Evolutionary conservation across 2,329 filamentous ascomycete species (phyloP), one percentile per base, ranked within the genome.

Genomic region (Cladosporium sp.): DNA sequence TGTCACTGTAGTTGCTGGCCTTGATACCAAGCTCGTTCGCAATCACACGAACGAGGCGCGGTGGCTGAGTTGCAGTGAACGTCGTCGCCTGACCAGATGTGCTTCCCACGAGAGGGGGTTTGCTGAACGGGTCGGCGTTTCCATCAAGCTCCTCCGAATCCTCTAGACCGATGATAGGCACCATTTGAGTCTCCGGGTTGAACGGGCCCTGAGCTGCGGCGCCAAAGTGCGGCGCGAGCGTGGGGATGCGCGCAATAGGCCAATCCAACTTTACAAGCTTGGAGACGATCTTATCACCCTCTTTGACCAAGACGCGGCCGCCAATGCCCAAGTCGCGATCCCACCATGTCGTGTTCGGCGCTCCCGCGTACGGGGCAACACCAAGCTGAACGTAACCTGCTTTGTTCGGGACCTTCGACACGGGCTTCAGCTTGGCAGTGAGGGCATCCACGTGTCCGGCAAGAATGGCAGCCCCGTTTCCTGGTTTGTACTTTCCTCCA

Each of bases 371-470:
- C 0, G 88, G 93, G 2, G 93, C 91, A 49, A 97, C 89, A 19
- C 89, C 92, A 6, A 97, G 80, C 74, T 97, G 89, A 28, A 89
- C 70, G 66, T 89, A 98, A 50, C 93, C 92, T 32, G 87, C 86
- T 67, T 86, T 89, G 62, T 78, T 87, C n/a, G 86, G 83, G 64
- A 95, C 84, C 65, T 82, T 87, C 64, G 89, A 89, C 28, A 96
- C 81, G 9, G 93, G 92, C 82, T 97, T 97, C 62, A 97, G 75
- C 70, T 85, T 88, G 14, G 91, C 88, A 13, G 91, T 95, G 49
- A 97, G 74, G 43, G 92, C 91, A 71, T 97, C 93, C 57, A 97
- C 86, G 70, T 97, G 93, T 7, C 91, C 91, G 3, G 87, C 93
- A 43, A 97, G 78, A 71, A 96, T 91, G 52, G 85, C 89, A 46